Base-by-base conservation (phyloP, 139 green algal species). In the Spirogloea muscicola region DNA sequence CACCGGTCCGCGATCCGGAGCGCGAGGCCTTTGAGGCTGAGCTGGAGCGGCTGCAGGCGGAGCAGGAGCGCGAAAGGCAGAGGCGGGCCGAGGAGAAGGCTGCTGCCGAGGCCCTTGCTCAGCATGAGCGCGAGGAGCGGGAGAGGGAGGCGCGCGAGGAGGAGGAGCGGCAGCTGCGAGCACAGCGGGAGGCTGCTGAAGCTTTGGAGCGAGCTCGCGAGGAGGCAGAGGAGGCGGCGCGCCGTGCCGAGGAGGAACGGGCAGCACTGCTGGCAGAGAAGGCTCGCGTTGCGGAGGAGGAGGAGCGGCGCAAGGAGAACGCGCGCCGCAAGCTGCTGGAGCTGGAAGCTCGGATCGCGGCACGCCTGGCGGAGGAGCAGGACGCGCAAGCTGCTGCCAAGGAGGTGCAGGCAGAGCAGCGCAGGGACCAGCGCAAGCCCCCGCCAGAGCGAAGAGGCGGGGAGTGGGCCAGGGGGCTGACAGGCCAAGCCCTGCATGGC, bases 11-110 rank as follows among this genome's bases (percentile, higher is more conserved):
- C 5, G 72, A 80, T 67, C 16, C 48, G 29, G 72, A 69, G 72
- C 44, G 72, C 6, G 72, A 80, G 60, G 37, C 38, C 34, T 80
- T 80, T 77, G 72, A 80, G 62, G 72, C 72, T 38, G 72, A 80
- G 42, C 37, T 80, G 42, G 72, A 80, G 48, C 69, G 62, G 39
- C 18, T 80, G 33, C 63, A 80, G n/a, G 51, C 67, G 5, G 46
- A 76, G 42, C 38, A 78, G 63, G 72, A 80, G 63, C 5, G 59
- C 38, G 72, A 80, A 63, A 64, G 68, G 60, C 37, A 70, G 64
- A 37, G 46, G 65, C 76, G 69, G 18, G 40, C 49, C 4, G 62
- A 80, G 37, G 72, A 77, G 64, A 41, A 80, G 52, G 33, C 31
- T 39, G n/a, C 21, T 1, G 38, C 34, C 1, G 27, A 38, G 33